A percentile compares a stretch with the other conserved stretches of the same genome.
Evolutionary conservation across 371 early-diverging fungal genomes (phyloP).

Genomic region (Quaeritorhiza haematococci): DNA sequence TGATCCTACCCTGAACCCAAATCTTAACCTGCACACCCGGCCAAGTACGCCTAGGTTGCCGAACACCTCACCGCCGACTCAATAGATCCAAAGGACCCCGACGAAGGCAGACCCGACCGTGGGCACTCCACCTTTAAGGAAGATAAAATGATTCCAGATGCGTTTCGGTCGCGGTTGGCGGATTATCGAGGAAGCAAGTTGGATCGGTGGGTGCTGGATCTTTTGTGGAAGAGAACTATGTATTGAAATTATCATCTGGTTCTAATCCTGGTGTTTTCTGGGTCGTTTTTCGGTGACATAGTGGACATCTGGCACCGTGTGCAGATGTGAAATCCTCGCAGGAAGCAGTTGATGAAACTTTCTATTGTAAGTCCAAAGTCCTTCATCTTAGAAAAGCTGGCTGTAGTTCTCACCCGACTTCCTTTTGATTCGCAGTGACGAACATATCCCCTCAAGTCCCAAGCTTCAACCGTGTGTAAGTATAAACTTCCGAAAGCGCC

Average conservation of each 20-base stretch:
- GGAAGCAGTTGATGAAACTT: not conserved
- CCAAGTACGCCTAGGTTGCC: too few relatives aligned
- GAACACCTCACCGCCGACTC: constrained; percentile 72
- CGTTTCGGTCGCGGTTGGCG: not conserved
- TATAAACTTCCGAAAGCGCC: too few relatives aligned
- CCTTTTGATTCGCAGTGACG: not conserved
- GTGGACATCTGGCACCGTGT: not conserved
- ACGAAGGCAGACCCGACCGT: constrained; percentile 21
- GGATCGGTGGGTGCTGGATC: constrained; percentile 36
- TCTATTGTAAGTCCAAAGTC: not conserved
- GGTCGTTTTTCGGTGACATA: too few relatives aligned
- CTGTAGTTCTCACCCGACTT: not conserved
- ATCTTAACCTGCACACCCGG: too few relatives aligned
- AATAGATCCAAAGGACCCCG: constrained; percentile 25
- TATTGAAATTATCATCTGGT: not conserved
- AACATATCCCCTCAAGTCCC: not conserved
- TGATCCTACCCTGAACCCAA: too few relatives aligned
- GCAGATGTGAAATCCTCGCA: not conserved
- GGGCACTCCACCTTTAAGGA: constrained; percentile 10
- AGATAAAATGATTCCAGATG: not conserved
- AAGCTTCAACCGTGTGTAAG: constrained; percentile 22
- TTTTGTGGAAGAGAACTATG: constrained; percentile 18
- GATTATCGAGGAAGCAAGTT: constrained; percentile 19
- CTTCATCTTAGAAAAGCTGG: not conserved
- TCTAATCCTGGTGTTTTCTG: too few relatives aligned